Evolutionary conservation across 441 rosid genomes (phyloP), one percentile per base, ranked within the genome.

Genomic region (Hura crepitans): DNA sequence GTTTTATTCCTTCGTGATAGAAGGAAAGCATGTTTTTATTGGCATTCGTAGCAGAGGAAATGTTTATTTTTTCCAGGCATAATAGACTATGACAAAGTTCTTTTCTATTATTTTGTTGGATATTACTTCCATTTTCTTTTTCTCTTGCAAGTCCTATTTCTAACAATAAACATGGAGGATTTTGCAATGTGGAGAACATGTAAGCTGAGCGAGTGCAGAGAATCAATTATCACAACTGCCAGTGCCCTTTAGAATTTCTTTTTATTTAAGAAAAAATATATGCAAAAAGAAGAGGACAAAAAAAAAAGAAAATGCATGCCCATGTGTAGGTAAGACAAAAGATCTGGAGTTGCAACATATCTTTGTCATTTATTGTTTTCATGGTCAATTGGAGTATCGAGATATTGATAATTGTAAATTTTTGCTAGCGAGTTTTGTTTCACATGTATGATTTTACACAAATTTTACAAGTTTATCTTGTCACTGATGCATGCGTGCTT

Each of bases 381-480:
- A 23, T 31, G 54, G 17, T 13, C 14, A 39, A 61, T 23, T 17
- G 25, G 45, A 30, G 25, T 53, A 14, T 43, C 25, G 0, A 42
- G 18, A 4, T 25, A 20, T 23, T 6, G 20, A 9, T 51, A 13
- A 5, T 27, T 22, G 10, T 30, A 6, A 15, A 77, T 64, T 8
- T n/a, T 3, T 74, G 12, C 22, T 79, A 55, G 33, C 4, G 2
- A 64, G 6, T 31, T 35, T 53, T 66, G 61, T 37, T 15, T 62
- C 56, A 28, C 47, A 27, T n/a, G 50, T 15, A 43, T 63, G 22
- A 45, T 43, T 45, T 25, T 23, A 15, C 14, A 37, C 28, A n/a
- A 61, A 37, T n/a, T 17, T 23, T 28, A 46, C 4, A 10, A 65
- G 54, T 39, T 69, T 28, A n/a, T 43, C 1, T 27, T 43, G 23